phyloP scores from a whole-genome alignment of 2,329 filamentous ascomycete species.

The Aspergillus sp. region DNA sequence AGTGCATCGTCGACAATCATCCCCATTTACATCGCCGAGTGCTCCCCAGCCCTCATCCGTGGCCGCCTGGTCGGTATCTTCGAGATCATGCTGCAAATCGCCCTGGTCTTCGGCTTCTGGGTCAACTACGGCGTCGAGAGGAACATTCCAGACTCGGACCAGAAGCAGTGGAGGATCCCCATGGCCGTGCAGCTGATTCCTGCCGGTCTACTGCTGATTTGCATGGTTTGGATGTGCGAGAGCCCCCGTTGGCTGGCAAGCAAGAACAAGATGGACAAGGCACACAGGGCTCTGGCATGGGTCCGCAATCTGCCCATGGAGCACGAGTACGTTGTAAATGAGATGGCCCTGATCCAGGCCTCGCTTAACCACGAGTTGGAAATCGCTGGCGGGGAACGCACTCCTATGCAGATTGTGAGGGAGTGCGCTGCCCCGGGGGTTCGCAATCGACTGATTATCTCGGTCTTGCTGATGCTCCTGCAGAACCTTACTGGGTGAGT shows the following conservation, averaged over 20 bases:
- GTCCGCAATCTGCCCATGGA: conserved; percentile 40
- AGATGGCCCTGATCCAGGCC: conserved; percentile 49
- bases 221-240: conserved; percentile 61
- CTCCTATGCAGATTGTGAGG: no score
- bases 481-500: conserved; percentile 59
- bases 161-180: conserved; percentile 35
- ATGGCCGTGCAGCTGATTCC: conserved; percentile 36
- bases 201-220: conserved; percentile 44
- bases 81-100: conserved; percentile 54
- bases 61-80: conserved; percentile 56
- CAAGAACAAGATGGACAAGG: conserved; percentile 67
- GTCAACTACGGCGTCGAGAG: conserved; percentile 54
- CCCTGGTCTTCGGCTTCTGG: conserved; percentile 48
- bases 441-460: no score
- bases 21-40: conserved; percentile 58
- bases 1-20: conserved; percentile 52
- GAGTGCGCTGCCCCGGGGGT: no score
- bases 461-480: conserved; percentile 42
- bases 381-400: no score
- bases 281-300: conserved; percentile 54
- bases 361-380: no score
- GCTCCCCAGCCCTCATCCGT: conserved; percentile 56
- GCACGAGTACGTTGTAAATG: conserved; percentile 68
- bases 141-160: conserved; percentile 23
- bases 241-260: conserved; percentile 68